Percentiles rank a stretch among this genome's conserved stretches.
Evolutionary conservation across 805 yeast genomes (phyloP).

Genomic region (Lipomyces mesembrius): DNA sequence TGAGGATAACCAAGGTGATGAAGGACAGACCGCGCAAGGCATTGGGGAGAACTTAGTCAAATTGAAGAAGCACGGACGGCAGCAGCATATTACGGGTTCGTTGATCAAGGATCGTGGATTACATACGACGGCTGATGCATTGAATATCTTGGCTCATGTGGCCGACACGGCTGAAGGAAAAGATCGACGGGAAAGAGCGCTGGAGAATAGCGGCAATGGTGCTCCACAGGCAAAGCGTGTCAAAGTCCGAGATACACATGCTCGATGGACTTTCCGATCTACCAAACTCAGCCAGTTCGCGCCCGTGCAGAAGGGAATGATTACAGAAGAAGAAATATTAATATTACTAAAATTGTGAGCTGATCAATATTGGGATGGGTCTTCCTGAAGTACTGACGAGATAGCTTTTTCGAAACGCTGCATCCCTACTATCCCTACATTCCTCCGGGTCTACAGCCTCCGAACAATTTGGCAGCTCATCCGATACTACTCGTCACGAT

Average conservation of each 20-base stretch:
- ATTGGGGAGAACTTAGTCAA: background rate
- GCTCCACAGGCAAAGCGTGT: conserved; percentile 15
- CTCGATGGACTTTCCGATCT: conserved; percentile 34
- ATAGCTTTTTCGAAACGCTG: conserved; percentile 68
- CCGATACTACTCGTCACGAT: conserved; percentile 83
- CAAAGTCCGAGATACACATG: conserved; percentile 7
- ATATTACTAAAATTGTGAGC: conserved; percentile 41
- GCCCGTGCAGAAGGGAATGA: conserved; percentile 51
- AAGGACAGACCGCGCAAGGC: background rate
- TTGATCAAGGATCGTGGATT: conserved; percentile 41
- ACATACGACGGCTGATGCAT: conserved; percentile 49
- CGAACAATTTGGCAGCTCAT: conserved; percentile 69
- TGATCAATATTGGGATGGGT: background rate
- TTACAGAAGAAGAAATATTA: conserved; percentile 55
- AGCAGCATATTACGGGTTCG: conserved; percentile 22
- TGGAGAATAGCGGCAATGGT: background rate
- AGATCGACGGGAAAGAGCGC: conserved; percentile 5
- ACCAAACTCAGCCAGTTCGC: conserved; percentile 29
- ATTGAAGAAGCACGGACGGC: background rate
- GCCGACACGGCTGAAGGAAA: conserved; percentile 41
- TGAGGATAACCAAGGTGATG: conserved; percentile 44
- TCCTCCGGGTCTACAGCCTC: conserved; percentile 71
- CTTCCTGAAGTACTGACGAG: conserved; percentile 30
- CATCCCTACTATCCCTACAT: conserved; percentile 91
- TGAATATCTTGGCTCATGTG: conserved; percentile 48